Base-by-base conservation (phyloP, 1,284 basidiomycete genomes). In the Malassezia obtusa region DNA sequence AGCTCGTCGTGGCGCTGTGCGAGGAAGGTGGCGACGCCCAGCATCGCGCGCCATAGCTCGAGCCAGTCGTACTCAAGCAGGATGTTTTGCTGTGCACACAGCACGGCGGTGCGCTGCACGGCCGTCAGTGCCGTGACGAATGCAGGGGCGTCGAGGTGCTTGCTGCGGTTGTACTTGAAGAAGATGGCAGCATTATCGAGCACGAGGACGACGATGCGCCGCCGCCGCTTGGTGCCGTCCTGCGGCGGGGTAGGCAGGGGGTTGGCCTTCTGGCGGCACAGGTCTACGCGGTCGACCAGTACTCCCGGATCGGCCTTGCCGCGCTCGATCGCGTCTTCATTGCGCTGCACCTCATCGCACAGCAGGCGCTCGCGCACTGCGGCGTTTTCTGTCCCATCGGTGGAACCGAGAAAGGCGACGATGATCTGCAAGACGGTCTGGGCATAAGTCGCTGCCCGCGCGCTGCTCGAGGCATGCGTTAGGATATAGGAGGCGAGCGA, bases 91-190 rank as follows among this genome's bases (percentile, higher is more conserved):
- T 60, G 56, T 1, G 66, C 58, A 40, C 62, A 63, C 5, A 64
- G 48, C 2, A 57, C 36, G 22, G 63, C 55, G 19, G 54, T 46
- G 36, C 61, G 60, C 46, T 66, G 64, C 38, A 68, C 50, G 33
- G 61, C 52, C 45, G 52, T 58, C n/a, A 68, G 35, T 12, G 60
- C 54, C 22, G 64, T 57, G 21, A 65, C 53, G 39, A 65, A 63
- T 11, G 54, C 50, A 0, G 58, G 52, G 2, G 52, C 49, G 35
- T 70, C 67, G 28, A 68, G 54, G 2, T 60, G 57, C 49, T 67
- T 68, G 44, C 64, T 61, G 33, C 67, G 62, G 45, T 70, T 70
- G 60, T 67, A 65, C 24, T 63, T 59, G 12, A 68, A 32, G 17
- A 57, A 67, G 38, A 64, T 59, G 12, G 59, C 58, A 22, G 58